Conservation (phyloP, 129 eudicot species). For the Sambucus nigra region DNA sequence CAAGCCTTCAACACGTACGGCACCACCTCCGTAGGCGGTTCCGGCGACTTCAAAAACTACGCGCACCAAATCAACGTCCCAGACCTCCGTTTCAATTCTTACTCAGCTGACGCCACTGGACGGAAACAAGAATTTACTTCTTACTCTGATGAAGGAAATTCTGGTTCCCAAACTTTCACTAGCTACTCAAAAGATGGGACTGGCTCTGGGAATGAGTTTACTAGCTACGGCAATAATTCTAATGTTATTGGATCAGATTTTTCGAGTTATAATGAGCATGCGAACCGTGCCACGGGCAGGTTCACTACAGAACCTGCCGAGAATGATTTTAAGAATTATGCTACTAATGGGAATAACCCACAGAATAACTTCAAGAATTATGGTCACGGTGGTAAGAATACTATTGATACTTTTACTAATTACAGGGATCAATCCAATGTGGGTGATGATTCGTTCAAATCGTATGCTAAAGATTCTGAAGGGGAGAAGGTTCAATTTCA, state of each 20-base stretch:
- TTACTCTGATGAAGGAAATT: conserved; percentile 4
- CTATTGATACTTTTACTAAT: not conserved
- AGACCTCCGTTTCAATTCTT: conserved; percentile 14
- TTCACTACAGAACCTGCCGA: too few species aligned
- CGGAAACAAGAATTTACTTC: conserved; percentile 7
- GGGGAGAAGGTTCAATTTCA: conserved; percentile 20
- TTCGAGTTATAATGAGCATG: conserved; percentile 25
- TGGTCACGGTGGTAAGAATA: conserved; percentile 9
- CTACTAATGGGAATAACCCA: conserved; percentile 29
- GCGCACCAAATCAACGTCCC: conserved; percentile 2
- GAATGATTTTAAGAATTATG: conserved; percentile 38
- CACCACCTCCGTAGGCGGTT: conserved; percentile 7
- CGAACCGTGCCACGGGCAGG: conserved; percentile 35
- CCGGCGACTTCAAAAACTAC: conserved; percentile 8
- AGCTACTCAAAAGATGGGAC: conserved; percentile 17
- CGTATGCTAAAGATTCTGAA: conserved; percentile 36
- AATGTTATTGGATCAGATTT: conserved; percentile 29
- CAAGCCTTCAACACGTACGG: conserved; percentile 17
- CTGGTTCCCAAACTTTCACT: conserved; percentile 5
- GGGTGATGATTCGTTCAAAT: conserved; percentile 16
- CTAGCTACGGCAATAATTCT: conserved; percentile 28
- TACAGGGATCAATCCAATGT: conserved; percentile 14
- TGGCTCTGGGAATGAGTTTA: conserved; percentile 11
- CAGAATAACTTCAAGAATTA: conserved; percentile 23
- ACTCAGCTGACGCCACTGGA: conserved; percentile 11